Evolutionary conservation across 345 rosid species (phyloP), one percentile per base, ranked within the genome.

Genomic region (Syzygium oleosum): DNA sequence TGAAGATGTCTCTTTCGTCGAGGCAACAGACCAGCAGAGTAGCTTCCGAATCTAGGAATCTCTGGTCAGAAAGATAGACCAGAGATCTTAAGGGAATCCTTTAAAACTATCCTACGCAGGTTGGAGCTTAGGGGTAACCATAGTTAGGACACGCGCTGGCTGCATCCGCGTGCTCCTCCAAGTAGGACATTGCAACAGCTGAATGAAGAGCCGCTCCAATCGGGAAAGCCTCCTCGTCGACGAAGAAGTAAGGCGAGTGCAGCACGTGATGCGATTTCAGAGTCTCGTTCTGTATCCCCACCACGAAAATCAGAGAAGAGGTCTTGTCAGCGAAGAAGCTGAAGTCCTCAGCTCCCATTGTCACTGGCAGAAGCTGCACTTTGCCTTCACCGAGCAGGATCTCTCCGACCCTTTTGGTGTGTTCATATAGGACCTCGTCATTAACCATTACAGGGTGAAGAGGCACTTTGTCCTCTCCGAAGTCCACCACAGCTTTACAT

Each of bases 331-430:
- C 90, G 88, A 90, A 96, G 94, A 93, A 94, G 86, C 97, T 95
- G 89, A 95, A 95, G 89, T 95, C 98, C 85, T 95, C 96, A 31
- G 91, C 91, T 65, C 96, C 97, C 96, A 94, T 93, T 27, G 92
- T 93, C 84, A 94, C 86, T 9, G 93, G 95, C 27, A 92, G 55
- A 16, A 93, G 91, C 84, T 93, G 88, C 88, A 95, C 92, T 73
- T 94, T 96, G 5, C 49, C 80, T 85, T 94, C 90, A 52, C 99
- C 98, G 6, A 93, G 91, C 84, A 95, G 87, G 4, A 80, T 58
- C 87, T 93, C 93, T 12, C 93, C 96, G 53, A 94, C 95, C 87
- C 87, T 88, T 88, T 90, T 95, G 3, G 90, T 90, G 59, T 94
- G 96, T 85, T 93, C 91, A 23, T 94, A 95, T 41, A 96, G 51